Evolutionary conservation across 192 early-diverging fungal genomes (phyloP), one percentile per base, ranked within the genome.

Genomic region (Backusella westeae): DNA sequence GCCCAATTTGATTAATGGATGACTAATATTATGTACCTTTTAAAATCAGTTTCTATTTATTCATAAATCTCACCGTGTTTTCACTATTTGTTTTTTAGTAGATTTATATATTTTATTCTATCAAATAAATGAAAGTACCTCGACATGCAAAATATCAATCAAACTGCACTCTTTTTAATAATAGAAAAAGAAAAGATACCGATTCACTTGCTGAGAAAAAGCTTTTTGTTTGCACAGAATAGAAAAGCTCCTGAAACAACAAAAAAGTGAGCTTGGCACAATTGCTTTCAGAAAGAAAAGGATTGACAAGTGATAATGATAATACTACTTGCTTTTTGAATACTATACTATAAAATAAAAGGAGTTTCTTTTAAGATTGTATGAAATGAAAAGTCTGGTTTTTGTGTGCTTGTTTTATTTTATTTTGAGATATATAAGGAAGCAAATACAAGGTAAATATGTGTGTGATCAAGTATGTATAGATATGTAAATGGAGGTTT

Each of bases 391-490:
- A 49, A 68, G 34, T 68, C n/a, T 68, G 14, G 0, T 68, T 36
- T 68, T 68, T 68, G n/a, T 68, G 6, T 68, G 34, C 36, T 35
- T 35, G 0, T 68, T 36, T 36, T 34, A 19, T 32, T 68, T 68
- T 68, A n/a, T 36, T n/a, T 36, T 35, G 19, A 34, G 35, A 34
- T 32, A 34, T 68, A 34, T n/a, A 68, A 68, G 69, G 29, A 42
- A 36, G n/a, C 23, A 71, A 36, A 29, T 71, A 36, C 21, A 29
- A 71, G n/a, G 69, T 46, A 42, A 29, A 42, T 42, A 71, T 71
- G 32, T 71, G 32, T 71, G 39, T 44, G 23, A 41, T 38, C 21
- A 34, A n/a, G 19, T 68, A 68, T 68, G 35, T 68, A 68, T 36
- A 68, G 17, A 68, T 68, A 8, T 68, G 29, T 68, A 68, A 36